phyloP scores from a whole-genome alignment of 2,329 filamentous ascomycete species.

The Fusarium sp. region DNA sequence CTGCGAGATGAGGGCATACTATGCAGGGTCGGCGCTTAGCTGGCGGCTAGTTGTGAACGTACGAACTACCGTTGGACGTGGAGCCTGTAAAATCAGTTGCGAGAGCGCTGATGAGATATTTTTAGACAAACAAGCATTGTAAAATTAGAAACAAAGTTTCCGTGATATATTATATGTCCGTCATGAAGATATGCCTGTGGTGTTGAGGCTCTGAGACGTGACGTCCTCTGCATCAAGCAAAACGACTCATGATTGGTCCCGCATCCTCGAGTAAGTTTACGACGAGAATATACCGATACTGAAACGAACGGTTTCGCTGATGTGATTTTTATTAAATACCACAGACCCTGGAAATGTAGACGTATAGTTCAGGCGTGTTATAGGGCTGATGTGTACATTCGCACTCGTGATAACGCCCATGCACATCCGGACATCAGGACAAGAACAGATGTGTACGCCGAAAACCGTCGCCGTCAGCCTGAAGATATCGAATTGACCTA shows the following conservation, averaged over 20 bases:
- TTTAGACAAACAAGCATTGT: constrained; percentile 28
- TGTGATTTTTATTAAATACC: constrained; percentile 2
- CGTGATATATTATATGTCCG: constrained; percentile 5
- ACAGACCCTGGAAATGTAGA: not conserved
- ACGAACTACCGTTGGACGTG: constrained; percentile 33
- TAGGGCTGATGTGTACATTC: constrained; percentile 6
- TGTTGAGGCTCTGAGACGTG: constrained; percentile 47
- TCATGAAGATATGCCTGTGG: constrained; percentile 27
- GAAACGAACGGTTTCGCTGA: not conserved
- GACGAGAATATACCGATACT: constrained; percentile 2
- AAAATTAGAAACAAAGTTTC: constrained; percentile 20
- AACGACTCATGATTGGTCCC: constrained; percentile 37
- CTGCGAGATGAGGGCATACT: constrained; percentile 26
- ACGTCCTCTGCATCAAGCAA: constrained; percentile 21
- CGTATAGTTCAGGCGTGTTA: constrained; percentile 8
- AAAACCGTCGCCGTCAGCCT: constrained; percentile 20
- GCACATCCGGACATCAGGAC: constrained; percentile 10
- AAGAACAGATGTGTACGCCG: constrained; percentile 15
- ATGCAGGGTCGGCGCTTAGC: constrained; percentile 46
- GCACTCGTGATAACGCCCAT: not conserved
- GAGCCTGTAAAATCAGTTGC: constrained; percentile 11
- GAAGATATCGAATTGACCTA: constrained; percentile 17
- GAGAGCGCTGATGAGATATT: constrained; percentile 15
- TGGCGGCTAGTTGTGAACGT: constrained; percentile 39
- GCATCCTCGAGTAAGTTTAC: not conserved